These are phyloP conservation scores for Paraurostyla sp. DNA, from an alignment of 73 alveolate genomes.

Conservation along the genomic window DNA sequence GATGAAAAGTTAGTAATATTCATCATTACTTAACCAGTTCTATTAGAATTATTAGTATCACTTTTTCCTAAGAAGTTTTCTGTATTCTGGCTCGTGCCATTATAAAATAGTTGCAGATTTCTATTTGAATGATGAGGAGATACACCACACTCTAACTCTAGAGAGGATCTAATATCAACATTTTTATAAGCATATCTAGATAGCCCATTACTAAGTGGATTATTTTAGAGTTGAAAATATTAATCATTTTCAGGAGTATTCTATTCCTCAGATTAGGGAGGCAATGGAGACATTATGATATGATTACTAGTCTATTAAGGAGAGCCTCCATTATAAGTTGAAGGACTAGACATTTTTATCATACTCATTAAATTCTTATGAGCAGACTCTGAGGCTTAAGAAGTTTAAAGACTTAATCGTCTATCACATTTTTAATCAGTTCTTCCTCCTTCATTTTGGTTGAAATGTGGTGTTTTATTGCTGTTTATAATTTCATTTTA, in stretches of 20 bases:
- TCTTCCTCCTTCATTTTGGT: too few species aligned
- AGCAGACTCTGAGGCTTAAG: neutral
- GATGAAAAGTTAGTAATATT: conserved; percentile 30
- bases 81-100: too few species aligned
- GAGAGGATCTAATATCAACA: neutral
- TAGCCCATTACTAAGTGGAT: neutral
- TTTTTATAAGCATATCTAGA: neutral
- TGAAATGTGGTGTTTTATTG: too few species aligned
- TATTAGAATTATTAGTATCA: neutral
- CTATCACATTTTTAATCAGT: too few species aligned
- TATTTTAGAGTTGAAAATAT: neutral
- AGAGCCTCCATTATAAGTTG: conserved; percentile 1
- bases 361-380: neutral
- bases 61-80: too few species aligned
- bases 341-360: conserved; percentile 35
- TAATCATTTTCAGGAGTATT: conserved; percentile 2
- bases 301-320: neutral
- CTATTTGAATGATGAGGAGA: neutral
- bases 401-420: neutral
- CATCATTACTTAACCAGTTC: neutral
- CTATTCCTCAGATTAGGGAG: conserved; percentile 30
- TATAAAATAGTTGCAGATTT: neutral
- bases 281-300: conserved; percentile 22
- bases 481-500: neutral
- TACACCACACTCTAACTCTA: conserved; percentile 13